Evolutionary conservation across 2,329 filamentous ascomycete species (phyloP), one percentile per base, ranked within the genome.

Genomic region (Pseudogymnoascus pannorum): DNA sequence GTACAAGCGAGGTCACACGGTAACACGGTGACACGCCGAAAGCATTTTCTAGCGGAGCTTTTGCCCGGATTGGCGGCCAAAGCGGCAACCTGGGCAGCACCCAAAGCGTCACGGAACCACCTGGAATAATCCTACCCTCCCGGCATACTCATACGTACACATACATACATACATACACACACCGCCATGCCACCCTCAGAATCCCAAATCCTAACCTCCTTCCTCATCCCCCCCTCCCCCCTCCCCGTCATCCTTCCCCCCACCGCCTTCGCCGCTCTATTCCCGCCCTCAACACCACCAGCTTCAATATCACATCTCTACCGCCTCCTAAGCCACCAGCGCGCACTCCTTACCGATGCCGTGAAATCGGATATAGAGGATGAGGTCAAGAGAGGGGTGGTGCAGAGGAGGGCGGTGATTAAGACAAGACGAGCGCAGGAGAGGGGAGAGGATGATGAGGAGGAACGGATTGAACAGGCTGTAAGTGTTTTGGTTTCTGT

Each of bases 251-350:
- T 92, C 70, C 78, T 92, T 67, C 87, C 90, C 6, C 80, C 92
- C 54, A 80, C 86, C 62, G 83, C 91, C 66, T 96, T 96, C 77
- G 85, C 84, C 44, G 80, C 86, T 26, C 80, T 93, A 42, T 94
- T 96, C 70, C 91, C 91, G 9, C 83, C 81, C 58, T 74, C 82
- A 0, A 57, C 24, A 1, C 24, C 58, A 4, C 20, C 4, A 48
- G 16, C 70, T 2, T 60, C 68, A 54, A 66, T 72, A 38, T 83
- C 85, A 61, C 77, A 80, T 0, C 79, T 96, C 4, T 96, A 95
- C 72, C 85, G 88, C 57, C 89, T 94, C 72, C 80, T 96, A 2
- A 89, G 94, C 69, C 81, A 86, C 63, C 83, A 92, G 71, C 85
- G 91, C 60, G 85, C 87, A 64, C 79, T 81, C 57, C 78, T 88